These are phyloP conservation scores for Phytopythium vexans DNA, from an alignment of 352 stramenopile species.

Conservation along the genomic window DNA sequence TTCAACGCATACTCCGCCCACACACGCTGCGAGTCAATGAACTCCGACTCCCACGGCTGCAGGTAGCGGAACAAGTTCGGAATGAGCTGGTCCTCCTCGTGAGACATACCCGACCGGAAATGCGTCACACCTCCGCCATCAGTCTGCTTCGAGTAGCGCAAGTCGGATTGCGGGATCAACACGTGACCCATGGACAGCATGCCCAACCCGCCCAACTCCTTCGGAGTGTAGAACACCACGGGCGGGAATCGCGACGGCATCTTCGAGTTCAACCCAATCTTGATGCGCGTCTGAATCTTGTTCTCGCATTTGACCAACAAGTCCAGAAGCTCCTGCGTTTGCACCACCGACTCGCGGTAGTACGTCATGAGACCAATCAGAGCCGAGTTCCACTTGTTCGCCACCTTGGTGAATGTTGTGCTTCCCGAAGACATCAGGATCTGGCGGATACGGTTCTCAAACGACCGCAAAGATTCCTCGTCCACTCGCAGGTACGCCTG, in stretches of 20 bases:
- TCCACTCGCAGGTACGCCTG: constrained; percentile 97
- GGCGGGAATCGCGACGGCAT: constrained; percentile 99
- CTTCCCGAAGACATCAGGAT: constrained; percentile 99
- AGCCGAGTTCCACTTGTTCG: constrained; percentile 98
- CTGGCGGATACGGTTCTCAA: constrained; percentile 99
- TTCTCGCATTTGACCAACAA: constrained; percentile 99
- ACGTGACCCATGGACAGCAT: constrained; percentile 99
- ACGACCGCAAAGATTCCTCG: constrained; percentile 93
- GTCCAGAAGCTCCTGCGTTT: constrained; percentile 99
- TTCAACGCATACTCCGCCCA: constrained; percentile 99
- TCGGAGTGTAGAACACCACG: constrained; percentile 99
- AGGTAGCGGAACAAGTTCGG: constrained; percentile 99
- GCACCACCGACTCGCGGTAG: constrained; percentile 98
- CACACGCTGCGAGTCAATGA: constrained; percentile 98
- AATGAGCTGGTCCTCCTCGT: constrained; percentile 99
- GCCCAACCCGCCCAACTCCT: constrained; percentile 98
- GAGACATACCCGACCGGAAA: constrained; percentile 96
- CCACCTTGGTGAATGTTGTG: constrained; percentile 99
- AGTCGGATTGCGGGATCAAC: constrained; percentile 98
- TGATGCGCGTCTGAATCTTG: constrained; percentile 99
- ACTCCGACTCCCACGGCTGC: constrained; percentile 98
- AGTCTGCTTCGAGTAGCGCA: constrained; percentile 99
- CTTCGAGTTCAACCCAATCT: constrained; percentile 99
- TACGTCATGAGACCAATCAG: constrained; percentile 99
- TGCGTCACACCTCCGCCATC: constrained; percentile 98